phyloP scores from a whole-genome alignment of 257 asterid species.

The Asclepias syriaca region DNA sequence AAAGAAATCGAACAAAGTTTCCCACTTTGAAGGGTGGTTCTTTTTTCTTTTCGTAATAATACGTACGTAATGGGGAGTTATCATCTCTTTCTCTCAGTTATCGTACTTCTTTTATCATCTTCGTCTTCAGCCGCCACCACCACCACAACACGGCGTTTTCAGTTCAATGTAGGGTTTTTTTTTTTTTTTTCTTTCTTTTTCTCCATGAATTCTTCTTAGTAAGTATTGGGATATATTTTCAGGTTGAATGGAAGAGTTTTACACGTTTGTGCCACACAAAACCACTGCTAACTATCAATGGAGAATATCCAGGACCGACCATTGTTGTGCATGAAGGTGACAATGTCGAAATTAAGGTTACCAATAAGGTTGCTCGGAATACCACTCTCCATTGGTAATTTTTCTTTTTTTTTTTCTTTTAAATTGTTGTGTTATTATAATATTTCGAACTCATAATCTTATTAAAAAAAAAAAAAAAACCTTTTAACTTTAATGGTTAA shows the following conservation, averaged over 20 bases:
- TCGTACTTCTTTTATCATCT: conserved; percentile 19
- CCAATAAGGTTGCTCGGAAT: conserved; percentile 45
- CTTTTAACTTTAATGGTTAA: no score
- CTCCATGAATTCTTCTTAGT: background rate
- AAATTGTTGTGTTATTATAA: no score
- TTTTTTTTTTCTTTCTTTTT: background rate
- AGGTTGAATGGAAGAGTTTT: conserved; percentile 63
- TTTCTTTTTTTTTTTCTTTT: no score
- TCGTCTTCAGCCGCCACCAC: conserved; percentile 38
- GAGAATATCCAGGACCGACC: conserved; percentile 70
- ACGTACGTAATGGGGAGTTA: conserved; percentile 32
- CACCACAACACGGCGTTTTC: conserved; percentile 37
- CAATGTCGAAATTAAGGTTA: conserved; percentile 50
- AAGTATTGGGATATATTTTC: conserved; percentile 10
- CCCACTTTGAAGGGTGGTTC: background rate
- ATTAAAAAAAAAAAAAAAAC: no score
- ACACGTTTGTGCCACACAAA: conserved; percentile 54
- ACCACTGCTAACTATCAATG: conserved; percentile 52
- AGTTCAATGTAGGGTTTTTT: conserved; percentile 42
- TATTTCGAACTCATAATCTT: no score
- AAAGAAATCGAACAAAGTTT: background rate
- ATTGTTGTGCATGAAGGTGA: conserved; percentile 73
- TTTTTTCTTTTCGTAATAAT: no score
- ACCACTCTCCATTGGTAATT: conserved; percentile 76
- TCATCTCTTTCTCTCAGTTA: conserved; percentile 19